Base-by-base conservation (phyloP, 2,329 filamentous ascomycete species). In the Gnomoniopsis smithogilvyi region DNA sequence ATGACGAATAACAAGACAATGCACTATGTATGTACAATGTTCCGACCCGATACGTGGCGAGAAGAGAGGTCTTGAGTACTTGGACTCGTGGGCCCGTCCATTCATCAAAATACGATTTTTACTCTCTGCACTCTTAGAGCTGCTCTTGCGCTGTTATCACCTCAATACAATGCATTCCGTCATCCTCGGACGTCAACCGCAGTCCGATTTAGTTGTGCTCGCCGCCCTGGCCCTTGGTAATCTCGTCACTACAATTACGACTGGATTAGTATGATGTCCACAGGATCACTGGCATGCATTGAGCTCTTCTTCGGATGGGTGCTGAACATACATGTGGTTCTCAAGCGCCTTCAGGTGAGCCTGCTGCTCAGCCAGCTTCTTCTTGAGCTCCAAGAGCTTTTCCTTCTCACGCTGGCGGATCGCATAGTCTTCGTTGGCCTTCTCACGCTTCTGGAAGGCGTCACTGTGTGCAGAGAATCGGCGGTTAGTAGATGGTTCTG, bases 371-470 rank as follows among this genome's bases (percentile, higher is more conserved):
- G 76, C 70, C 65, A 97, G 83, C 80, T 85, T 86, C 78, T 83
- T 81, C 76, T 85, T 88, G 68, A 96, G 86, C 72, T 85, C 84
- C 54, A 83, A 68, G 64, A 97, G 88, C 91, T 96, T 97, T 80
- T 93, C 87, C 78, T 87, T 86, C 84, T 98, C 95, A 72, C 92
- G 90, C 79, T 90, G 80, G 70, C 86, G 86, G 78, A 99, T 92
- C 77, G 90, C 91, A 67, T 85, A 85, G 74, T 92, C 88, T 80
- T 98, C 95, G 72, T 80, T 83, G 66, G 94, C 94, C 73, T 88
- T 85, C 78, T 99, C 95, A 68, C 95, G 92, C 78, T 89, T 89
- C 78, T 88, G 91, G 85, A 97, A 99, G 59, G 91, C 86, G 73
- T 99, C 94, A 68, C 94, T 96, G 66, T 67, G 50, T 36, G 22